Evolutionary conservation across 306 rosid genomes (phyloP).

Genomic region (Medicago truncatula): MtrunA17r5.0-ANR NC_053043.1:50196001-50196500

Average conservation of each 20-base stretch:
- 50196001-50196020: no score
- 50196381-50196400: conserved; percentile 10
- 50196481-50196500: no score
- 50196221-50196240: neutral
- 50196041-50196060: no score
- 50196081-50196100: no score
- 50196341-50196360: no score
- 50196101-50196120: no score
- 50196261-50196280: neutral
- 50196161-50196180: neutral
- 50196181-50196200: neutral
- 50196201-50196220: neutral
- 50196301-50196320: neutral
- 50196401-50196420: neutral
- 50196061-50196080: no score
- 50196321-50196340: no score
- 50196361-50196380: neutral
- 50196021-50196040: no score
- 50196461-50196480: no score
- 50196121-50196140: neutral
- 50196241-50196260: neutral
- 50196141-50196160: neutral
- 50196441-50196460: neutral
- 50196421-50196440: neutral
- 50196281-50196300: neutral